Percentiles rank a stretch among this genome's conserved stretches.
These are phyloP conservation scores for Symbiodinium natans DNA, from an alignment of 73 alveolate genomes.

Conservation along the genomic window DNA sequence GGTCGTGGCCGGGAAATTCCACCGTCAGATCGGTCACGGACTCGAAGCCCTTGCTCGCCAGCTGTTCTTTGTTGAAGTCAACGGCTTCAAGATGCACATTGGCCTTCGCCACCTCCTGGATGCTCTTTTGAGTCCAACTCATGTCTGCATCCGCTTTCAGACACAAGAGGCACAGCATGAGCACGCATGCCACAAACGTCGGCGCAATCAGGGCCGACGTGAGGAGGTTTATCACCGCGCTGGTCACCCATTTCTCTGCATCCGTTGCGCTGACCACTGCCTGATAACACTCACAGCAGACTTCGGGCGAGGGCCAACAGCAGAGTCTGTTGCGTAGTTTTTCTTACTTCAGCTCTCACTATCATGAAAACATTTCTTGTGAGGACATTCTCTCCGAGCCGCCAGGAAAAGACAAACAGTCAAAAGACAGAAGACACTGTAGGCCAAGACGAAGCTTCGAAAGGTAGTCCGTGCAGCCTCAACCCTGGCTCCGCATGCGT, in stretches of 20 bases:
- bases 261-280: neutral
- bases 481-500: neutral
- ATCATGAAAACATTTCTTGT: no score
- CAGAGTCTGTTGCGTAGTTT: neutral
- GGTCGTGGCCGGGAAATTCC: neutral
- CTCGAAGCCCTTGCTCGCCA: neutral
- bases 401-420: neutral
- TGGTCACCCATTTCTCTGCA: neutral
- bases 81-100: neutral
- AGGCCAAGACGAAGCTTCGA: neutral
- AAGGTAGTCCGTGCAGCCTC: neutral
- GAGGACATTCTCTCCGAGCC: neutral
- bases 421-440: neutral
- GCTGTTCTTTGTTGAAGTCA: neutral
- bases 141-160: neutral
- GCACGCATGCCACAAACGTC: neutral
- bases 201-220: neutral
- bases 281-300: no score
- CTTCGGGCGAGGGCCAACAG: no score
- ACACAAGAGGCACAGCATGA: neutral
- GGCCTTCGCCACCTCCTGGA: neutral
- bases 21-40: neutral
- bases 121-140: neutral
- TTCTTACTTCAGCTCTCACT: neutral
- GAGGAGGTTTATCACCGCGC: neutral